phyloP scores from a whole-genome alignment of 2,329 filamentous ascomycete genomes.

The Fusarium fujikuroi region DNA sequence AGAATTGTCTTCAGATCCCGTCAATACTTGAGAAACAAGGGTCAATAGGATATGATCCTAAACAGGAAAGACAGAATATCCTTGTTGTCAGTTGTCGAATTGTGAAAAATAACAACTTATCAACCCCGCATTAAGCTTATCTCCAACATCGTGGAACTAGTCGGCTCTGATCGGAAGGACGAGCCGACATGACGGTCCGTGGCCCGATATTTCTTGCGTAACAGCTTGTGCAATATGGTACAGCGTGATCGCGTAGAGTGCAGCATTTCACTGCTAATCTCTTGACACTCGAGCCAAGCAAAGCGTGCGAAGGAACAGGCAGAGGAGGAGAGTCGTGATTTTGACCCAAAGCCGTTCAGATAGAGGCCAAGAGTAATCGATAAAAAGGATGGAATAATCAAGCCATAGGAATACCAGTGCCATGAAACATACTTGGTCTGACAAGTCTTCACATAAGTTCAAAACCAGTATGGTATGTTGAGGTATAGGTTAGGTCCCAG shows the following conservation, averaged over 20 bases:
- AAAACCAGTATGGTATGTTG: no score
- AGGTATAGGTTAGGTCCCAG: not conserved
- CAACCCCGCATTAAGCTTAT: constrained; percentile 50
- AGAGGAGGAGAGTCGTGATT: not conserved
- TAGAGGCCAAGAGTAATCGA: not conserved
- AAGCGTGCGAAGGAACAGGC: fast-evolving
- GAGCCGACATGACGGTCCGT: not conserved
- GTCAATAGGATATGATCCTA: not conserved
- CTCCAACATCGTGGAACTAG: constrained; percentile 13
- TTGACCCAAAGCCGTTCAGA: fast-evolving
- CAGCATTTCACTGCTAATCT: fast-evolving
- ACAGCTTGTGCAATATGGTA: not conserved
- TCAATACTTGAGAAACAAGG: not conserved
- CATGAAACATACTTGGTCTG: not conserved
- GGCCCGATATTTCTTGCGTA: constrained; percentile 51
- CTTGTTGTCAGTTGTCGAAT: not conserved
- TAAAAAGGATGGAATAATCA: fast-evolving
- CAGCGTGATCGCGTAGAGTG: no score
- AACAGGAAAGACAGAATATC: not conserved
- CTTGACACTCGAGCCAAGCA: not conserved
- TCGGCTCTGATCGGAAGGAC: constrained; percentile 13
- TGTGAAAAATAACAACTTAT: constrained; percentile 13
- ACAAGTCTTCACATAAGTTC: not conserved
- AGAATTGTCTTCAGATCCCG: not conserved
- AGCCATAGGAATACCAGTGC: no score